Conservation (phyloP, 306 rosid species). For the Urtica urens region DNA sequence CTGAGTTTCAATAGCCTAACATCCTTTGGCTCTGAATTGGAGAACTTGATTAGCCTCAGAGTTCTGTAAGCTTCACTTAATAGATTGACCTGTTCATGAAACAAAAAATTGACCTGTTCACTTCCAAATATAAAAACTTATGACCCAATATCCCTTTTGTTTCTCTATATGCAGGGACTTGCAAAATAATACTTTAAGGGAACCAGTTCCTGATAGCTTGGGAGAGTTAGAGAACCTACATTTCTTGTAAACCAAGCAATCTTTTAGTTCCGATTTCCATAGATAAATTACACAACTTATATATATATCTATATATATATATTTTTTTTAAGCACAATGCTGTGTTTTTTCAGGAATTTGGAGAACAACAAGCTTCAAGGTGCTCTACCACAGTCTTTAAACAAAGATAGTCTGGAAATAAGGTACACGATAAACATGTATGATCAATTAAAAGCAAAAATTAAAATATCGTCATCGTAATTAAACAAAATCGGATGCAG, state of each 20-base stretch:
- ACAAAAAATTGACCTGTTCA: not conserved
- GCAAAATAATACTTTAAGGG: conserved; percentile 61
- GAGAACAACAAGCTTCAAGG: conserved; percentile 80
- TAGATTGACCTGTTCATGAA: too few species aligned
- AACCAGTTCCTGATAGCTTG: conserved; percentile 71
- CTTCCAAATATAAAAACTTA: not conserved
- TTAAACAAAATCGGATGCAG: conserved; percentile 33
- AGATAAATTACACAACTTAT: conserved; percentile 6
- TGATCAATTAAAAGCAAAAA: not conserved
- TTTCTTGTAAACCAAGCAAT: conserved; percentile 46
- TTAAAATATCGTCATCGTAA: conserved; percentile 9
- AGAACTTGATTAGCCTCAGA: conserved; percentile 58
- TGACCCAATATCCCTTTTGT: not conserved
- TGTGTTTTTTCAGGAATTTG: conserved; percentile 57
- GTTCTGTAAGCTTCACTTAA: conserved; percentile 44
- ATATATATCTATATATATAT: too few species aligned
- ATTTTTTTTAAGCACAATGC: too few species aligned
- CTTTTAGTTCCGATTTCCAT: not conserved
- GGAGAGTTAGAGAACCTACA: conserved; percentile 77
- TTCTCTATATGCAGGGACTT: conserved; percentile 47
- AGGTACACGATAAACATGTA: conserved; percentile 36
- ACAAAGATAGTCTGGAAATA: conserved; percentile 56
- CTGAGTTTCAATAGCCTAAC: conserved; percentile 70
- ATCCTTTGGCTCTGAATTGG: conserved; percentile 63
- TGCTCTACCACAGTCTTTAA: conserved; percentile 63